Conservation (phyloP, 140 eudicot species). For the Bidens hawaiensis region DNA sequence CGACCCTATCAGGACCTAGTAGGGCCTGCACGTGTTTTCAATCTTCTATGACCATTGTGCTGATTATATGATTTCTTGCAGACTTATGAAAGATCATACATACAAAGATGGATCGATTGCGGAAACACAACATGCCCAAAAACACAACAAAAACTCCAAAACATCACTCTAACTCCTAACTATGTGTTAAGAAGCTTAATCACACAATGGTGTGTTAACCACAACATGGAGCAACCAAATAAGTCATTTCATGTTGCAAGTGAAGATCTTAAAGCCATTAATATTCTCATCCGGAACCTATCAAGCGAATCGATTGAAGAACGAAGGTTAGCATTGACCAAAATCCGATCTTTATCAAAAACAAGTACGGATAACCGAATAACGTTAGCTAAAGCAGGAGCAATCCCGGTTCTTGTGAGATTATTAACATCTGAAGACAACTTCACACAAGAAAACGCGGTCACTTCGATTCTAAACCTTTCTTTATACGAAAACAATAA, state of each 20-base stretch:
- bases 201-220: neutral
- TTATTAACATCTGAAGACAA: neutral
- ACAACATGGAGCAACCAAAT: neutral
- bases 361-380: neutral
- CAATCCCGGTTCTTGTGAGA: neutral
- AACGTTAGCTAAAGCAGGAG: neutral
- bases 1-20: too few species aligned
- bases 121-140: neutral
- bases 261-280: neutral
- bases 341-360: neutral
- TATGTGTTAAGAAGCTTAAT: neutral
- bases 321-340: neutral
- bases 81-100: neutral
- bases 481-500: neutral
- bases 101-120: neutral
- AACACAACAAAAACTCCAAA: neutral
- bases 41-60: neutral
- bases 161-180: neutral
- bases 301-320: neutral
- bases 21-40: too few species aligned
- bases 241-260: neutral
- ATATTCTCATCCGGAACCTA: neutral
- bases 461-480: neutral
- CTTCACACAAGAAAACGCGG: neutral
- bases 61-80: neutral